Evolutionary conservation across 148 eudicot species (phyloP), one percentile per base, ranked within the genome.

Genomic region (Talinum fruticosum): DNA sequence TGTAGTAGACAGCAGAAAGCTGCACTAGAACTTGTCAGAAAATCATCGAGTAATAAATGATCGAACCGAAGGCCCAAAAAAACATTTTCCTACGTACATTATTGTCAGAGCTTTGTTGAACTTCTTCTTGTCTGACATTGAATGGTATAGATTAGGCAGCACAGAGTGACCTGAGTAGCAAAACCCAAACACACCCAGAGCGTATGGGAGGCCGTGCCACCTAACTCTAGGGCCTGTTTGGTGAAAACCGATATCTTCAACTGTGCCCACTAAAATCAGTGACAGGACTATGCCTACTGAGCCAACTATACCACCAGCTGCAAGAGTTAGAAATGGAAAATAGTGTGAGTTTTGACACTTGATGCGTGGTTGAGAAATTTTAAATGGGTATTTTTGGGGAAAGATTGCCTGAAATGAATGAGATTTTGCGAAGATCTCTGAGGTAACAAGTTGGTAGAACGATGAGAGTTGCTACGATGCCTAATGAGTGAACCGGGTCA

Each of bases 81-180:
- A 51, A 59, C 1, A 71, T 54, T 29, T 0, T 74, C 33, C 47
- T 41, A 41, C 47, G 12, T 82, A 92, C 94, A 87, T 85, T 74
- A 86, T 81, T 51, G 83, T 35, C 12, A 92, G 76, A 49, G 98
- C 97, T 69, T 71, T 75, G 59, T 84, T 89, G 84, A 92, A 95
- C 78, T 92, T 87, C 59, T 83, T 84, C 84, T 94, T 94, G 54
- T 94, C 92, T 24, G 90, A 87, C 98, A 94, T 94, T 37, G 97
- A 94, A 71, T 94, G 94, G 77, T 94, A 94, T 5, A 94, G 83
- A 75, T 94, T 94, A 30, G 97, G 97, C 72, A 94, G 91, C 36
- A 94, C 91, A n/a, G 93, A 82, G 76, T 90, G 97, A 57, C 98
- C 97, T 0, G 97, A 89, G 34, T 82, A 94, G 84, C 97, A 92